Conservation (phyloP, 2,329 filamentous ascomycete genomes). For the Coniochaeta sp. region DNA sequence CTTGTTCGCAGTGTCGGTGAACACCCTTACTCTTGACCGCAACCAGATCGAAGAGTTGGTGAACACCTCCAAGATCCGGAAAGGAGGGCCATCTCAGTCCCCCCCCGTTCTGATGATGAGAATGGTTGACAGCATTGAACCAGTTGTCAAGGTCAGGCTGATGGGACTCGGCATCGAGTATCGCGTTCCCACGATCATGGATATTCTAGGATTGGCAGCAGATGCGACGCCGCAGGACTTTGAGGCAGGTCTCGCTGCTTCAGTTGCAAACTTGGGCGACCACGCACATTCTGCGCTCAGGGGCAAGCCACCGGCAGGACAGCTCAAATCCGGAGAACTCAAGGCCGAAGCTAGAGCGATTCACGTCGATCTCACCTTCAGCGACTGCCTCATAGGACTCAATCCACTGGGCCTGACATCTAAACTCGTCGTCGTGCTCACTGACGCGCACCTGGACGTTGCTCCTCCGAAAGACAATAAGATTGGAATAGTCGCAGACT, state of each 20-base stretch:
- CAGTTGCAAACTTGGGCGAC: slow-evolving; percentile 69
- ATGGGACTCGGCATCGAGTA: slow-evolving; percentile 86
- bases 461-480: slow-evolving; percentile 58
- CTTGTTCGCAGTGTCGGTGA: slow-evolving; percentile 70
- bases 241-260: slow-evolving; percentile 68
- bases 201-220: slow-evolving; percentile 63
- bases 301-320: slow-evolving; percentile 14
- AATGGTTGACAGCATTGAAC: slow-evolving; percentile 92
- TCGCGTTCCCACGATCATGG: slow-evolving; percentile 74
- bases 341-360: slow-evolving; percentile 38
- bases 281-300: slow-evolving; percentile 45
- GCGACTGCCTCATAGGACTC: slow-evolving; percentile 75
- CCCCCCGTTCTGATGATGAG: slow-evolving; percentile 70
- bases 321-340: background rate
- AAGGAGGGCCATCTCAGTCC: slow-evolving; percentile 15
- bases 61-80: slow-evolving; percentile 35
- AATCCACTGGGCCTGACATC: slow-evolving; percentile 71
- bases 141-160: slow-evolving; percentile 79
- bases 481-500: slow-evolving; percentile 55
- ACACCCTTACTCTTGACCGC: slow-evolving; percentile 52
- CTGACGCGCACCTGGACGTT: slow-evolving; percentile 67
- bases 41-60: slow-evolving; percentile 67
- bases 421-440: slow-evolving; percentile 72
- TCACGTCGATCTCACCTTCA: slow-evolving; percentile 65
- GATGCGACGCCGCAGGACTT: slow-evolving; percentile 65